Conservation (phyloP, 768 basidiomycete genomes). For the Hysterangium stoloniferum region DNA sequence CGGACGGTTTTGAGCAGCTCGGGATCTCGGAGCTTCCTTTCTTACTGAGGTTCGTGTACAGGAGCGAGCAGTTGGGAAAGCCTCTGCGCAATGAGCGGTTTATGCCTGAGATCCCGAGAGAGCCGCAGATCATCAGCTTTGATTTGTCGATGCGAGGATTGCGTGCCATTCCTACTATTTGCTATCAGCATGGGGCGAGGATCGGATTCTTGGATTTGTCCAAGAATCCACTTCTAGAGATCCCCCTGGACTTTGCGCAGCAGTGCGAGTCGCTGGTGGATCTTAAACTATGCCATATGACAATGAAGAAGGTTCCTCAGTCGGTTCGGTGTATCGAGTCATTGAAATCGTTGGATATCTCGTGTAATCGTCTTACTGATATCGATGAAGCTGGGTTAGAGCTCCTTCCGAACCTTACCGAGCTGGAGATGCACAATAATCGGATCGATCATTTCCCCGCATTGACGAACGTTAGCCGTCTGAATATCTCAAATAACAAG, state of each 20-base stretch:
- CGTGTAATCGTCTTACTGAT: constrained; percentile 85
- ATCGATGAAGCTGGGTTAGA: constrained; percentile 83
- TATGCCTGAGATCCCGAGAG: not conserved
- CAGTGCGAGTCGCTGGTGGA: constrained; percentile 77
- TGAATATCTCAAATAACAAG: constrained; percentile 97
- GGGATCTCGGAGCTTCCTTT: constrained; percentile 76
- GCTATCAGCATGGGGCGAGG: constrained; percentile 76
- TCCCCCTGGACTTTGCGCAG: constrained; percentile 94
- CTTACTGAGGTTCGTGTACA: constrained; percentile 85
- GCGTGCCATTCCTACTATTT: constrained; percentile 79
- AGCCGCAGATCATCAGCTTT: constrained; percentile 26
- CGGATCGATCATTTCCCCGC: constrained; percentile 79
- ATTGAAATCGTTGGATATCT: constrained; percentile 77
- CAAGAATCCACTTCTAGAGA: constrained; percentile 91
- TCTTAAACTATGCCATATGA: constrained; percentile 83
- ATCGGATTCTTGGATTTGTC: constrained; percentile 85
- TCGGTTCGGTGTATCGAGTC: constrained; percentile 68
- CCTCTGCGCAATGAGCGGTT: constrained; percentile 13
- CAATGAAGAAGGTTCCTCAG: constrained; percentile 87
- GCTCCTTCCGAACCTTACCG: constrained; percentile 58
- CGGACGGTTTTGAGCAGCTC: constrained; percentile 72
- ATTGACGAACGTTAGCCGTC: constrained; percentile 58
- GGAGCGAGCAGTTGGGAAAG: constrained; percentile 59
- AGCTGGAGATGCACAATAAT: constrained; percentile 83
- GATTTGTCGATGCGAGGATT: constrained; percentile 77